Evolutionary conservation across 1,284 basidiomycete species (phyloP).

Genomic region (Cryptococcus amylolentus): DNA sequence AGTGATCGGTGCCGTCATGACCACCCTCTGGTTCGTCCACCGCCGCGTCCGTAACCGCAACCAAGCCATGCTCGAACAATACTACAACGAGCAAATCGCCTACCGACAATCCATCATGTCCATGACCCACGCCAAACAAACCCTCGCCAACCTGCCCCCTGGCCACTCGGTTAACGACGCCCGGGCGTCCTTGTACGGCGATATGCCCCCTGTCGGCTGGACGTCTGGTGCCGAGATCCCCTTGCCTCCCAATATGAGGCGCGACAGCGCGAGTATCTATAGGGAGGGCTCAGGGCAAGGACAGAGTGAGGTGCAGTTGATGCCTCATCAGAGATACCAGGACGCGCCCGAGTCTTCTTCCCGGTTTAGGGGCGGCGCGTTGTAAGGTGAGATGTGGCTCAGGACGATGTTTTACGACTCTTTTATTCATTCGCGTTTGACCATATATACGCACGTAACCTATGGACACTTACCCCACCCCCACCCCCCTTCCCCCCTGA

Average conservation of each 20-base stretch:
- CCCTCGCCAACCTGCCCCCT: slow-evolving; percentile 37
- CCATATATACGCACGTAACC: too few species aligned
- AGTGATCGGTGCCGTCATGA: slow-evolving; percentile 69
- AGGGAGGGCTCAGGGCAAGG: slow-evolving; percentile 1
- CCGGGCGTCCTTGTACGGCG: slow-evolving; percentile 22
- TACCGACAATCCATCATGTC: slow-evolving; percentile 51
- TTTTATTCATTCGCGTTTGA: neutral
- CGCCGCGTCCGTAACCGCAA: slow-evolving; percentile 66
- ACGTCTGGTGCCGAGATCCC: slow-evolving; percentile 18
- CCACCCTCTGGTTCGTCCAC: slow-evolving; percentile 66
- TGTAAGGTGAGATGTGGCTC: neutral
- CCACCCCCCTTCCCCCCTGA: too few species aligned
- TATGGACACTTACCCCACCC: too few species aligned
- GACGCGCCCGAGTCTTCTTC: slow-evolving; percentile 7
- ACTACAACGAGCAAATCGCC: slow-evolving; percentile 75
- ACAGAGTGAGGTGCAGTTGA: slow-evolving; percentile 22
- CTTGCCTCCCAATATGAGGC: slow-evolving; percentile 37
- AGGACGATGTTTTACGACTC: neutral
- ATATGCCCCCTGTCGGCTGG: slow-evolving; percentile 13
- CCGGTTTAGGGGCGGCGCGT: neutral
- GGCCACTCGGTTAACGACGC: slow-evolving; percentile 26
- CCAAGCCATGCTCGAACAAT: slow-evolving; percentile 73
- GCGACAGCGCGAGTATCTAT: slow-evolving; percentile 26
- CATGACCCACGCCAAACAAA: slow-evolving; percentile 47
- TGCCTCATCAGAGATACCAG: slow-evolving; percentile 8